Conservation (phyloP, 1,139 yeast species). For the Lodderomyces margitis region DNA sequence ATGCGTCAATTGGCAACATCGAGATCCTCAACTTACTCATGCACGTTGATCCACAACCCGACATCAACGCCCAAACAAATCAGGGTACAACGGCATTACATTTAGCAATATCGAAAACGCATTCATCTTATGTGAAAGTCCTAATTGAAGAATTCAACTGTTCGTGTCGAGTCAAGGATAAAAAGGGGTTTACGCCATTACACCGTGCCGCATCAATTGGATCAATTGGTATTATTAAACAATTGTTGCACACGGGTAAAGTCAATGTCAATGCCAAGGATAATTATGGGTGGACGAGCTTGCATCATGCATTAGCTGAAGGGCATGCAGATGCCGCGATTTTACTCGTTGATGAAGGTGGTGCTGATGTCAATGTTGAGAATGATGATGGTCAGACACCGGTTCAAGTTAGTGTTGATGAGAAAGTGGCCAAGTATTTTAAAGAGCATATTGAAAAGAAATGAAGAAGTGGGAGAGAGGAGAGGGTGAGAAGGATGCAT, state of each 20-base stretch:
- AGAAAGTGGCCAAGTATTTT: slow-evolving; percentile 37
- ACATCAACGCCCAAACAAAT: slow-evolving; percentile 49
- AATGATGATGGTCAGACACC: slow-evolving; percentile 59
- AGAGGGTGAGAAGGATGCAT: not conserved
- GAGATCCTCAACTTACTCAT: slow-evolving; percentile 45
- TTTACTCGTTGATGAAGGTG: slow-evolving; percentile 59
- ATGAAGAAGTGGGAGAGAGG: not conserved
- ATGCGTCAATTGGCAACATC: slow-evolving; percentile 68
- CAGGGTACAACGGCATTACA: slow-evolving; percentile 78
- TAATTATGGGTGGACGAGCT: slow-evolving; percentile 74
- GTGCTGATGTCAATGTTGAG: slow-evolving; percentile 58
- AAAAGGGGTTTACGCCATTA: slow-evolving; percentile 61
- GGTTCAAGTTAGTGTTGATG: slow-evolving; percentile 59
- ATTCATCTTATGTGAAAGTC: slow-evolving; percentile 49
- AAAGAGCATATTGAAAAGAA: slow-evolving; percentile 9
- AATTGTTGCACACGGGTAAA: slow-evolving; percentile 46
- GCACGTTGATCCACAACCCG: slow-evolving; percentile 29
- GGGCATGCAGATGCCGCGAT: slow-evolving; percentile 82
- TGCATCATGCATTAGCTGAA: slow-evolving; percentile 90
- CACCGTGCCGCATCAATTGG: slow-evolving; percentile 88
- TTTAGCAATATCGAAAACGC: slow-evolving; percentile 71
- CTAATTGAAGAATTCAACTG: slow-evolving; percentile 55
- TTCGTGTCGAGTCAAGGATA: slow-evolving; percentile 64
- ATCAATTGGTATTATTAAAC: slow-evolving; percentile 49
- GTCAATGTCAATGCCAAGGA: slow-evolving; percentile 73